phyloP scores from a whole-genome alignment of 2,329 filamentous ascomycete genomes.

The Trichocomaceae sp. region DNA sequence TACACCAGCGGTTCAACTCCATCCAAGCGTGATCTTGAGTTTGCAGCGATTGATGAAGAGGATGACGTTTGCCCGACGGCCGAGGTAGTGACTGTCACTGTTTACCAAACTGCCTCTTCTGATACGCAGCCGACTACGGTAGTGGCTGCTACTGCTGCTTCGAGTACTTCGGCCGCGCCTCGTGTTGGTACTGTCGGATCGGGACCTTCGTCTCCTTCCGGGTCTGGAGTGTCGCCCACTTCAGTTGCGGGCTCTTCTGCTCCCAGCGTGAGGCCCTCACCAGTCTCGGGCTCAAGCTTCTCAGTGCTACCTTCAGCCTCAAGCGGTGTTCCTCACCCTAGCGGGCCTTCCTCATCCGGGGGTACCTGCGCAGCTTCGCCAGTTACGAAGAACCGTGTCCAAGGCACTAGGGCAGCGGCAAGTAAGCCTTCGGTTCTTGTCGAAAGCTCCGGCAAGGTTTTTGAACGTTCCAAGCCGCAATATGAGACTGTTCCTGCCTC shows the following conservation, averaged over 20 bases:
- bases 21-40: constrained; percentile 8
- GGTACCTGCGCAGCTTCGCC: constrained; percentile 25
- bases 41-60: neutral
- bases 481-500: constrained; percentile 63
- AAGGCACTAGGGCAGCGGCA: constrained; percentile 51
- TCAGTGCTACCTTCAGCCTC: neutral
- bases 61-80: constrained; percentile 11
- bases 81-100: constrained; percentile 12
- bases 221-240: neutral
- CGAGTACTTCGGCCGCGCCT: neutral
- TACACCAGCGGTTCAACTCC: constrained; percentile 45
- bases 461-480: constrained; percentile 81
- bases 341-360: neutral
- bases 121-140: neutral
- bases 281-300: neutral
- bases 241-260: neutral
- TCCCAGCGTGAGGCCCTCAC: neutral
- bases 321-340: neutral
- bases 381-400: constrained; percentile 43
- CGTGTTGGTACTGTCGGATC: neutral
- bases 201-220: constrained; percentile 1
- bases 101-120: constrained; percentile 11
- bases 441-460: constrained; percentile 59
- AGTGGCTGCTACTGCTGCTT: neutral
- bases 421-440: constrained; percentile 63